Base-by-base conservation (phyloP, 2,329 filamentous ascomycete genomes). In the Diplocarpon mali region DNA sequence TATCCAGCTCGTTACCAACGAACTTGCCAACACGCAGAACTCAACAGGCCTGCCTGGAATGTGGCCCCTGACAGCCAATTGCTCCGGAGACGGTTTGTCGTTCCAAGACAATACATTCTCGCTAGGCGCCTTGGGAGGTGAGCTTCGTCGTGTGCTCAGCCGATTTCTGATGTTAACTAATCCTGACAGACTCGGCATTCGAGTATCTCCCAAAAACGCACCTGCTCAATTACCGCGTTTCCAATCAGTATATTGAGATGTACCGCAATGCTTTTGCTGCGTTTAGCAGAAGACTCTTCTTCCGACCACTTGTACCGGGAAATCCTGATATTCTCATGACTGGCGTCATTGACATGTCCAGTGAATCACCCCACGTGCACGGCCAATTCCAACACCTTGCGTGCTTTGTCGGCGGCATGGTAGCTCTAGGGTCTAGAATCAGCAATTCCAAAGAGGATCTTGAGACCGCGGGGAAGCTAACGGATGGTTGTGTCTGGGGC, bases 321-420 rank as follows among this genome's bases (percentile, higher is more conserved):
- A 46, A 51, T 24, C 42, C 47, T 1, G 53, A 56, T 39, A 65
- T 76, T 13, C 60, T 74, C 10, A 65, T 77, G 44, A 66, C 73
- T 2, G 73, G 71, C 9, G 66, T 69, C 38, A 61, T 64, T 6
- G 55, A 65, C 15, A 41, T 64, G 12, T 41, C 35, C 15, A 38
- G n/a, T 1, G 38, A 44, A 14, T 28, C 34, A 9, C 30, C 69
- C 6, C 72, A 81, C 16, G 34, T 35, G 35, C 51, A 52, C 62
- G 45, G 53, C 29, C 66, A 57, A 31, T 65, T 70, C 7, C 75
- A 84, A 52, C 83, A 87, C 61, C 67, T 87, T 1, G 73, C 74
- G 1, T 88, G 83, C 61, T 88, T 84, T 57, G 68, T 74, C 2
- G 83, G 83, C 11, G 83, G 81, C 11, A 79, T 83, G 67, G 78